Percentiles rank a stretch among this genome's conserved stretches.
phyloP scores from a whole-genome alignment of 768 basidiomycete species.

The Dioszegia crocea region DNA sequence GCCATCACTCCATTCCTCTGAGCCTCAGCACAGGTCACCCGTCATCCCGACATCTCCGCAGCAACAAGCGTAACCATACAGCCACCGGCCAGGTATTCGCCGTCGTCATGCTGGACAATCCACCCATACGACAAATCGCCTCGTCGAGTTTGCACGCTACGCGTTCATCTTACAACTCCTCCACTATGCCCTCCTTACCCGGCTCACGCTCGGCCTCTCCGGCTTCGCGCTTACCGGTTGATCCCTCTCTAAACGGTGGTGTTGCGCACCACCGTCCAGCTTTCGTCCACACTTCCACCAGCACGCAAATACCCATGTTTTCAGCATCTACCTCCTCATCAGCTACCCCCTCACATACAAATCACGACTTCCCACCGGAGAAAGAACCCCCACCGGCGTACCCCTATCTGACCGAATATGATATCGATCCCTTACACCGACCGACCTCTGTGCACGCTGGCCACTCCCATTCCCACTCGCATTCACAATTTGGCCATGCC shows the following conservation, averaged over 20 bases:
- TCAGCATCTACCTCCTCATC: not conserved
- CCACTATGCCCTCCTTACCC: not conserved
- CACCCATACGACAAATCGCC: not conserved
- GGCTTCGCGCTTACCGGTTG: not conserved
- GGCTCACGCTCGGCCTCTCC: slow-evolving; percentile 2
- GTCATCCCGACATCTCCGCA: no score
- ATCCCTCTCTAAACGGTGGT: not conserved
- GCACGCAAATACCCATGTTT: not conserved
- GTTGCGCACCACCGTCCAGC: slow-evolving; percentile 19
- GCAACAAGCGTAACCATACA: no score
- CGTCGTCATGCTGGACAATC: not conserved
- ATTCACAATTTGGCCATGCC: not conserved
- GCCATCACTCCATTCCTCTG: no score
- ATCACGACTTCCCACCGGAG: not conserved
- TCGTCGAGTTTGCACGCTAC: not conserved
- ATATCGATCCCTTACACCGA: not conserved
- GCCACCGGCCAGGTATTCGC: no score
- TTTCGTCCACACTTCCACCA: slow-evolving; percentile 25
- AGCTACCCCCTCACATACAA: not conserved
- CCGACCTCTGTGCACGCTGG: not conserved
- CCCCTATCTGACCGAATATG: not conserved
- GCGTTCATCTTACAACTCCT: not conserved
- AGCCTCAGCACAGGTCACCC: no score
- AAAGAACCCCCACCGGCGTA: not conserved
- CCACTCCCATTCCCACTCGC: not conserved